Evolutionary conservation across 768 basidiomycete species (phyloP).

Genomic region (Termitomyces sp.): DNA sequence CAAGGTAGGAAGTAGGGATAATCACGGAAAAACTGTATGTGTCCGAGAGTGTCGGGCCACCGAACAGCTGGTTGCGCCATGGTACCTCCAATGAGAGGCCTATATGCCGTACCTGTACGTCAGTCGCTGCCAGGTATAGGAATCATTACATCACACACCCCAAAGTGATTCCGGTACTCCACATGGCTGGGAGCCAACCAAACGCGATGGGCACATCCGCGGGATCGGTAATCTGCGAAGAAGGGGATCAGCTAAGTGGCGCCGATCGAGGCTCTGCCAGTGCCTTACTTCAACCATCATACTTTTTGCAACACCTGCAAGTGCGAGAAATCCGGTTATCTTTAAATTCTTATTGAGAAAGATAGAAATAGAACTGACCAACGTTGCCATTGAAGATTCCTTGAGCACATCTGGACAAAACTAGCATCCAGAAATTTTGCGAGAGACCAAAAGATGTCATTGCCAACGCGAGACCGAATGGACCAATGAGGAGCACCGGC

Average conservation of each 20-base stretch:
- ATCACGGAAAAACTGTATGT: constrained; percentile 20
- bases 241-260: neutral
- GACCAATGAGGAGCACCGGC: constrained; percentile 30
- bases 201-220: constrained; percentile 10
- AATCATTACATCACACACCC: constrained; percentile 14
- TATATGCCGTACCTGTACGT: constrained; percentile 1
- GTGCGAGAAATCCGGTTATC: neutral
- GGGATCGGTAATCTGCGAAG: constrained; percentile 11
- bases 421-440: constrained; percentile 24
- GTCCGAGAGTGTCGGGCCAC: constrained; percentile 24
- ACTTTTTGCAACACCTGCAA: constrained; percentile 14
- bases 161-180: constrained; percentile 21
- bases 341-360: neutral
- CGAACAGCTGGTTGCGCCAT: constrained; percentile 23
- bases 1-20: constrained; percentile 32
- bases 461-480: constrained; percentile 25
- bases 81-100: constrained; percentile 26
- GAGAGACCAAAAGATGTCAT: constrained; percentile 33
- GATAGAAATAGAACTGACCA: constrained; percentile 17
- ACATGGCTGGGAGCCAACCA: constrained; percentile 20
- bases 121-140: neutral
- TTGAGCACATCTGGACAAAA: constrained; percentile 25
- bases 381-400: constrained; percentile 23
- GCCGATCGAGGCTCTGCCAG: neutral
- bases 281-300: constrained; percentile 13